Evolutionary conservation across 1,284 basidiomycete species (phyloP).

Genomic region (Termitomyces sp.): DNA sequence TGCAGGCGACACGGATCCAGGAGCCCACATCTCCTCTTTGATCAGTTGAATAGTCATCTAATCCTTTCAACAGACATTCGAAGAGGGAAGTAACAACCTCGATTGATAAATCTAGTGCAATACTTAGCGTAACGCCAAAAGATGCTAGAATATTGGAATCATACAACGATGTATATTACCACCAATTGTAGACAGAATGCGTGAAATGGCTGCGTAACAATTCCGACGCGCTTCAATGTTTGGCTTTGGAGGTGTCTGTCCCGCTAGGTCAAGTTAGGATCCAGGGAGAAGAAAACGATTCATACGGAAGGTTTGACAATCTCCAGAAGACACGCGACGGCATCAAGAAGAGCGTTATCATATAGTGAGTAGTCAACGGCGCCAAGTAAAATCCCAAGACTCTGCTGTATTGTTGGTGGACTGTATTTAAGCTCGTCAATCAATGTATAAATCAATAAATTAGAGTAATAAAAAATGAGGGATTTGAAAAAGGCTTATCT

Average conservation of each 20-base stretch:
- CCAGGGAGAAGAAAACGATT: constrained; percentile 10
- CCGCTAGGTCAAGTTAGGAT: constrained; percentile 14
- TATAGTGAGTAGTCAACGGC: constrained; percentile 60
- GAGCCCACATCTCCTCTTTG: constrained; percentile 97
- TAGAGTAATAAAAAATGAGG: constrained; percentile 8
- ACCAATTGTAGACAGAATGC: constrained; percentile 46
- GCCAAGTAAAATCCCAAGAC: constrained; percentile 74
- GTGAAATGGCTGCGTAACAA: constrained; percentile 62
- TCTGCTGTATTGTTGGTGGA: constrained; percentile 63
- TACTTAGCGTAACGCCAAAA: not conserved
- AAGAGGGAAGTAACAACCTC: constrained; percentile 40
- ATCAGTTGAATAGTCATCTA: constrained; percentile 90
- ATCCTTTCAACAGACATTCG: constrained; percentile 54
- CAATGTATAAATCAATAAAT: constrained; percentile 40
- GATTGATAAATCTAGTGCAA: constrained; percentile 41
- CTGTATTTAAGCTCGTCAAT: constrained; percentile 61
- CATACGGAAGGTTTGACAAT: constrained; percentile 51
- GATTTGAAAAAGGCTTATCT: constrained; percentile 55
- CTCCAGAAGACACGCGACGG: constrained; percentile 55
- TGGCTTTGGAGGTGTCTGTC: constrained; percentile 34
- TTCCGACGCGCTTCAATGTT: constrained; percentile 38
- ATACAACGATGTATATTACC: constrained; percentile 42
- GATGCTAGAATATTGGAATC: constrained; percentile 18
- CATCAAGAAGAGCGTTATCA: constrained; percentile 46
- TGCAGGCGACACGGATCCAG: constrained; percentile 83